Evolutionary conservation across 2,329 filamentous ascomycete species (phyloP), one percentile per base, ranked within the genome.

Genomic region (Sporothrix pallida): DNA sequence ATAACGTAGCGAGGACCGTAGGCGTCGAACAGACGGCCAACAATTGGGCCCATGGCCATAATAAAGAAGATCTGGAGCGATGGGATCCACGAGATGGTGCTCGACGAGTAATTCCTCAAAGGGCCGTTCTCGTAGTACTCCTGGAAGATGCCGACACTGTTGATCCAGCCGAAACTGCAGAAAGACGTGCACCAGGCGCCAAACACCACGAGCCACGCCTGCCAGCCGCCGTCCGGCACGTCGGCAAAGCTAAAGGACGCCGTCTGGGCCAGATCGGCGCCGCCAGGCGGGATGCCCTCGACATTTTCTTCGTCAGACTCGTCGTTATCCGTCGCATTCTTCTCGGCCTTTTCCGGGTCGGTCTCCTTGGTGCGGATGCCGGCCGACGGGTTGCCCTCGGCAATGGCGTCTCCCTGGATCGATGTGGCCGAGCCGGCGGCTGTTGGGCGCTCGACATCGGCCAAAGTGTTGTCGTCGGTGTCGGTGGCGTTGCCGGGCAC

Each of bases 31-130:
- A 90, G 75, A 70, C 73, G 75, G 75, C 91, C 91, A n/a, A 90
- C 85, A 8, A 92, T 77, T 0, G 89, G 89, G 0, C 90, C 71
- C 77, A 82, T 79, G 31, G 79, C 82, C 78, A 87, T 86, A 83
- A 91, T 85, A 78, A 88, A 76, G 20, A 76, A 77, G 70, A 76
- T 72, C 23, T 77, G 74, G 15, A 90, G 78, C 0, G 87, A 87
- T 0, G 87, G 84, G 65, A 90, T 90, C 89, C 88, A 91, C n/a
- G 88, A 82, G n/a, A 91, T 83, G 0, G 86, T 86, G 72, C 86
- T 87, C 1, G 86, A 78, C 0, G 87, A 86, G 75, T 88, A 87
- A 2, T 82, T 68, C 6, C 77, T 79, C 2, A 90, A 80, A 20
- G 86, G 83, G 8, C 84, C 80, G 7, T 79, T 82, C 75, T 88